Base-by-base conservation (phyloP, 1,284 basidiomycete genomes). In the Vanrija humicola region DNA sequence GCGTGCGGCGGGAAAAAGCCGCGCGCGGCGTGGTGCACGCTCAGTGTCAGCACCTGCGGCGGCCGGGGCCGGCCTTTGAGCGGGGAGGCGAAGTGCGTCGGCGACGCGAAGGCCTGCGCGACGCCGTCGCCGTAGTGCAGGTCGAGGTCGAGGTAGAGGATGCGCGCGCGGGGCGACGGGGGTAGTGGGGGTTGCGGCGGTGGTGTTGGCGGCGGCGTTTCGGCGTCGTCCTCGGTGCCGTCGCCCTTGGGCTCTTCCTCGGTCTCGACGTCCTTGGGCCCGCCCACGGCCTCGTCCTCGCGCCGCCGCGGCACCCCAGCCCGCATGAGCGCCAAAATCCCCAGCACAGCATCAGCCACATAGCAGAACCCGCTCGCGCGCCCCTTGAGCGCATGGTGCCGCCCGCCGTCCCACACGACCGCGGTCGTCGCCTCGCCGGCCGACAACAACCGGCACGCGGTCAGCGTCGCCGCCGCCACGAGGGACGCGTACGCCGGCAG, bases 61-160 rank as follows among this genome's bases (percentile, higher is more conserved):
- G 71, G 60, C 40, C 63, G 61, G 5, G 66, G 86, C 8, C 46
- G 77, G 0, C 65, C 50, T 0, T 1, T 4, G 1, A 57, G 53
- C 1, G 55, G 59, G 21, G 50, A 38, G 2, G 49, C 25, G 65
- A 52, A 64, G 34, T 40, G 58, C 44, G 40, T 55, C 8, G 65
- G 71, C 38, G 67, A 70, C 55, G 79, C 77, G 70, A 94, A 94
- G 0, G 89, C 88, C 23, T 85, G 82, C 0, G 87, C 86, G 34
- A 94, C 90, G 0, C 86, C 92, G 67, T 97, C 93, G 5, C 88
- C 73, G 50, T 70, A 92, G 73, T 97, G 94, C 2, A 97, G 79
- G 72, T 97, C 93, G 15, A 97, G 77, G 71, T 97, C 93, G 48
- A 97, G 80, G 74, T 96, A 96, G 82, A 95, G 84, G 21, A 92